Evolutionary conservation across 306 rosid genomes (phyloP), one percentile per base, ranked within the genome.

Genomic region (Sindora glabra): DNA sequence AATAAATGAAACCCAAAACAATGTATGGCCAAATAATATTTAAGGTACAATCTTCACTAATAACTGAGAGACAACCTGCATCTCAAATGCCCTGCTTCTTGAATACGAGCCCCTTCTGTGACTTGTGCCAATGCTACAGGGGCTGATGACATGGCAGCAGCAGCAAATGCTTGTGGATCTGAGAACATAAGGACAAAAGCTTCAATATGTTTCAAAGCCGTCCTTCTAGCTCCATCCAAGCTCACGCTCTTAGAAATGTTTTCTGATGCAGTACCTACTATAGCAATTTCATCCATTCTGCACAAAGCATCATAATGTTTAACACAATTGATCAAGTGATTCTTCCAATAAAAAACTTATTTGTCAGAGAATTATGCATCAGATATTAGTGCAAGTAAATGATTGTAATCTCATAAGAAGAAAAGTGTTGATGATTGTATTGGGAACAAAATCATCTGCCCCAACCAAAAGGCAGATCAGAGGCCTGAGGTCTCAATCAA

Each of bases 71-170:
- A 57, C 36, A 56, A 94, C 99, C 99, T 94, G 99, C 99, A 94
- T 86, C 99, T 82, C 39, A 94, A 77, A 81, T 94, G 99, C 53
- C 99, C 97, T 8, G 99, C 95, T 80, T 94, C 99, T 68, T 78
- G 94, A 70, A 94, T 94, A 36, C 99, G 94, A 38, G 97, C 90
- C 41, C 87, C 86, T 76, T 89, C 97, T 3, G 97, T 86, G 53
- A 94, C 97, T 69, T 82, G 97, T 3, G 90, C 83, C 74, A 89
- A 75, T 50, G 99, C 89, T 15, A 94, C 90, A 34, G 97, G 95
- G 16, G 97, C 90, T 16, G 86, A 84, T 15, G 99, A 94, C 24
- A 94, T 79, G 48, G 99, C 81, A 62, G 99, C 97, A 48, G 82
- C 81, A 7, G 97, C 75, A 73, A 94, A 94, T 27, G 94, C 86